Evolutionary conservation across 352 stramenopile genomes (phyloP), one percentile per base, ranked within the genome.

Genomic region (Globisporangium nodosum): DNA sequence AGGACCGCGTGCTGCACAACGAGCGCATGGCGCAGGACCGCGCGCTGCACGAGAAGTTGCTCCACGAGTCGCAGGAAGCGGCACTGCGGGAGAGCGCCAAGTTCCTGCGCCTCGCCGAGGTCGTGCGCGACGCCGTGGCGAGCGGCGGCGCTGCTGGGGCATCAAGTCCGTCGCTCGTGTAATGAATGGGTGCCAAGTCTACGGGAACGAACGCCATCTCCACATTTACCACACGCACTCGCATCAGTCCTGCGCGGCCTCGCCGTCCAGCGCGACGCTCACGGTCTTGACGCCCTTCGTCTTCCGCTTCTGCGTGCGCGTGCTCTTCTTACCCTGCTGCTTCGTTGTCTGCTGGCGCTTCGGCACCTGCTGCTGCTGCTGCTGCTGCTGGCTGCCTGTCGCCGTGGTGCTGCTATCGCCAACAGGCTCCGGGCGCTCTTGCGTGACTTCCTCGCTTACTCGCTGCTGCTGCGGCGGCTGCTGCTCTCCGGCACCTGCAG

Each of bases 11-110:
- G 21, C 61, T 87, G 40, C 78, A 86, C 53, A 73, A 86, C 45
- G 88, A 88, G 54, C 57, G 77, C 30, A 61, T 68, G 73, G 70
- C 76, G 33, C 80, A 86, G 47, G 71, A 87, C 31, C 75, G 79
- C 40, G 49, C 68, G 21, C 61, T 87, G 35, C 78, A 86, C 53
- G 74, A 87, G 51, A 90, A 88, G 54, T 56, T 77, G 24, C 63
- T 68, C 12, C 37, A 43, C 11, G 37, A 13, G 37, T 5, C 37
- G 37, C 37, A 43, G 8, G 37, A 88, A 20, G 72, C 63, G 9
- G 71, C 72, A 27, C 70, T 87, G 46, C 60, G 73, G 4, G 78
- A 88, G 43, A 79, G 51, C 31, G 59, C 66, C 40, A 87, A 87
- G 60, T 80, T 91, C 24, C 73, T 77, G 27, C 73, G 81, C 18